Base-by-base conservation (phyloP, 768 basidiomycete species). In the Trametes cubensis region DNA sequence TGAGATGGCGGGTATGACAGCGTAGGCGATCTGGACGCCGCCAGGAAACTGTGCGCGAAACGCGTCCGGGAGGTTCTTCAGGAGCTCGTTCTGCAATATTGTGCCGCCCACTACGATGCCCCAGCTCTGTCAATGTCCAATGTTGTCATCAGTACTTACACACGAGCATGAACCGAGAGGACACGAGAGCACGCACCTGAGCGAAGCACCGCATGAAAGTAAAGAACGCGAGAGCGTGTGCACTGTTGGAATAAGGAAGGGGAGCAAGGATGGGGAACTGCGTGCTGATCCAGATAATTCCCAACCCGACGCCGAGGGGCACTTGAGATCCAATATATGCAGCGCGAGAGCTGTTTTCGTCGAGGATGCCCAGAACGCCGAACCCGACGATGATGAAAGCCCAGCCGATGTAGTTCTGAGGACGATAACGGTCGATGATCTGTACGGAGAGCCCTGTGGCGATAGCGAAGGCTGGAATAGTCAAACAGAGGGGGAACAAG, bases 1-100 rank as follows among this genome's bases (percentile, higher is more conserved):
- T 1, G 63, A 55, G 21, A 84, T 76, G 15, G 67, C 60, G 0
- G 81, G 81, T 53, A 85, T 83, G 39, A 78, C 74, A 0, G 71
- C 61, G 51, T 74, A 74, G 11, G 70, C 69, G 30, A 73, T 63
- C 23, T 63, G 62, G 17, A 61, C 59, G 39, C 72, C 69, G 0
- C 44, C 28, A 0, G 73, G 71, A 41, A 73, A 66, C 18, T 50
- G 45, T 4, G 54, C 34, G 7, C 61, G 25, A 65, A 76, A 76
- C 10, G 42, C 65, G 2, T 56, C 17, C 0, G 78, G 78, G 1
- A 79, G 70, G 0, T 48, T 50, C 18, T 58, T 61, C 0, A 39
- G 55, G 21, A 81, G 74, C 53, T 70, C 39, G 68, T 77, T 79
- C 58, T 76, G 73, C 4, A 79, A 69, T 30, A 77, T 61, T 1